Percentiles rank a stretch among this genome's conserved stretches.
Evolutionary conservation across 1,139 yeast species (phyloP).

Genomic region (Yamadazyma pseudoaaseri): DNA sequence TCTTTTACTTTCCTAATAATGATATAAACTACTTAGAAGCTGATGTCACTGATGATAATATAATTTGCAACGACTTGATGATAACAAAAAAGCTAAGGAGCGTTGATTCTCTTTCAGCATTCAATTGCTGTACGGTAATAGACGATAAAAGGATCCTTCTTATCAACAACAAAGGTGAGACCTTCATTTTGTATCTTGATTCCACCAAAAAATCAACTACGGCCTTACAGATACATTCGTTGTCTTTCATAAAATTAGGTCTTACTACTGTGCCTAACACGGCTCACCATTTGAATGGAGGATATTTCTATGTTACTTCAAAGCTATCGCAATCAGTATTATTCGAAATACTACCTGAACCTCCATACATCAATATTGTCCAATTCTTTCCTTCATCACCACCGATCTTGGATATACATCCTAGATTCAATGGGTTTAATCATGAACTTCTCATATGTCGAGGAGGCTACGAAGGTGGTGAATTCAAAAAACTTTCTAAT

Average conservation of each 20-base stretch:
- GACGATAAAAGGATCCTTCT: slow-evolving; percentile 28
- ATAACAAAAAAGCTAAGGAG: slow-evolving; percentile 15
- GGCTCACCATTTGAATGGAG: slow-evolving; percentile 28
- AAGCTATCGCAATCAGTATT: slow-evolving; percentile 32
- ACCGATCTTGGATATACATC: slow-evolving; percentile 33
- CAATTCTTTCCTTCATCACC: slow-evolving; percentile 28
- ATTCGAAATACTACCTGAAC: slow-evolving; percentile 25
- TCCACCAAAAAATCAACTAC: slow-evolving; percentile 4
- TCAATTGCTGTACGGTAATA: slow-evolving; percentile 17
- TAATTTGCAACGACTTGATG: slow-evolving; percentile 14
- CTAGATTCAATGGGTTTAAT: slow-evolving; percentile 4
- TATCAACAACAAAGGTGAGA: slow-evolving; percentile 30
- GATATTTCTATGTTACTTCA: slow-evolving; percentile 34
- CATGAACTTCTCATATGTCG: slow-evolving; percentile 28
- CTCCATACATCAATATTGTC: slow-evolving; percentile 29
- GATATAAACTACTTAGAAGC: slow-evolving; percentile 12
- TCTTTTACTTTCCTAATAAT: slow-evolving; percentile 33
- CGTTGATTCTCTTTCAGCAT: slow-evolving; percentile 9
- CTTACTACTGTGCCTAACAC: slow-evolving; percentile 25
- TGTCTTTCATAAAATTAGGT: slow-evolving; percentile 31
- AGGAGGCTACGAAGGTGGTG: slow-evolving; percentile 42
- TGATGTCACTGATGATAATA: slow-evolving; percentile 9
- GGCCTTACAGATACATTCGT: slow-evolving; percentile 16
- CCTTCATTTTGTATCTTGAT: slow-evolving; percentile 27
- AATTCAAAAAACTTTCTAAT: slow-evolving; percentile 20